Base-by-base conservation (phyloP, 192 early-diverging fungal species). In the Dissophora globulifera region DNA sequence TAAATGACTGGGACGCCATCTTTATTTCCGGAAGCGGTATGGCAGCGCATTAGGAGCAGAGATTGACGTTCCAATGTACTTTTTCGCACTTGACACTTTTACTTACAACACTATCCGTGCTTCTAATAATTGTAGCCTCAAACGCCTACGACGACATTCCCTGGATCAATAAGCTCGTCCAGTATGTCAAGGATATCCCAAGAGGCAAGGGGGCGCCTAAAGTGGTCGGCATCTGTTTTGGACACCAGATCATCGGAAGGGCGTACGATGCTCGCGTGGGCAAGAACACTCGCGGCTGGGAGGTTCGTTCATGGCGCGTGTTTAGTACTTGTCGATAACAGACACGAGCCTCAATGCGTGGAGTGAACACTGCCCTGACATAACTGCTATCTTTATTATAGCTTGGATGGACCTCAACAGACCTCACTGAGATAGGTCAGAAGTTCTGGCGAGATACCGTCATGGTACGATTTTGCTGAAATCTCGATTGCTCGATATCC, bases 181-280 rank as follows among this genome's bases (percentile, higher is more conserved):
- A 81, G 0, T 93, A 83, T 67, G 80, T 90, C n/a, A 53, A 69
- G 23, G 29, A 63, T 0, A 43, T 87, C 19, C 70, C 71, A 31
- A 52, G 58, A 33, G 19, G 64, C 52, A 38, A 78, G 20, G 35
- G 78, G 19, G 63, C 78, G 8, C 65, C 53, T 3, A 60, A 79
- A 41, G 49, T 84, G 29, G 47, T 94, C 51, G 91, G 92, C 4
- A 71, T 95, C 31, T 95, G 94, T 50, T 95, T 94, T 83, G 94
- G 94, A 13, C 94, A 95, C 53, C 94, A 95, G 71, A 83, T 93
- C 33, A 78, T 95, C 40, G 91, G 89, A 12, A 82, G 84, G 35
- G 92, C 92, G 2, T 67, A 81, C 49, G 90, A 89, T 15, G 90
- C 88, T 9, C 62, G 82, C 12, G 79, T 82, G 11, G 62, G 50